Conservation (phyloP, 1,284 basidiomycete species). For the Ganoderma resinaceum region DNA sequence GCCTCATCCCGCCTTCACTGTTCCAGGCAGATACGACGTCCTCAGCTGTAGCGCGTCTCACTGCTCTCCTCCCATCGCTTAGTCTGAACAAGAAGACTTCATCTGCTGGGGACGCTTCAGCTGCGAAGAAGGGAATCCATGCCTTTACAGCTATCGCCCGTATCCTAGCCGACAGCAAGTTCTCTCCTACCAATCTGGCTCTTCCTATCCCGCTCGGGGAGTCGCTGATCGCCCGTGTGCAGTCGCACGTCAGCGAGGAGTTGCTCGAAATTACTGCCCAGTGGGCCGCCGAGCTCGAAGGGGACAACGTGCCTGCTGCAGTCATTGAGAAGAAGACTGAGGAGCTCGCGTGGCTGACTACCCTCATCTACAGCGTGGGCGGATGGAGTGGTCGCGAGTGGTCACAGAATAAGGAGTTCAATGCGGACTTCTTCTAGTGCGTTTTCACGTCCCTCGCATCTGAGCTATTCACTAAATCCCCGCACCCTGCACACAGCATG, state of each 20-base stretch:
- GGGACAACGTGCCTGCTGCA: slow-evolving; percentile 39
- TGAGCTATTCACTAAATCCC: neutral
- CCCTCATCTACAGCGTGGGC: slow-evolving; percentile 47
- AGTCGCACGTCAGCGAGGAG: slow-evolving; percentile 37
- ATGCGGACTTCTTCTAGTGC: slow-evolving; percentile 46
- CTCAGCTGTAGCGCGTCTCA: slow-evolving; percentile 7
- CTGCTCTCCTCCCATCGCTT: neutral
- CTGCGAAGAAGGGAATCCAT: neutral
- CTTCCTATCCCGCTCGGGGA: slow-evolving; percentile 21
- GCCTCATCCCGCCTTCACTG: slow-evolving; percentile 37
- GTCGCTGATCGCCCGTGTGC: slow-evolving; percentile 40
- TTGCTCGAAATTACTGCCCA: slow-evolving; percentile 52
- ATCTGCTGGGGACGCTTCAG: neutral
- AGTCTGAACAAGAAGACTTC: neutral
- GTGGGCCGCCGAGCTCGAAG: slow-evolving; percentile 50
- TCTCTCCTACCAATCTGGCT: neutral
- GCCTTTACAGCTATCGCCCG: slow-evolving; percentile 9
- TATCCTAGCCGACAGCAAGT: neutral
- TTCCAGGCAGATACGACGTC: slow-evolving; percentile 27
- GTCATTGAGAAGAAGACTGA: slow-evolving; percentile 50
- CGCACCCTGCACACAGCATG: slow-evolving; percentile 42
- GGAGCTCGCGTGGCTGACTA: slow-evolving; percentile 48
- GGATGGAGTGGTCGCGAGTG: slow-evolving; percentile 38
- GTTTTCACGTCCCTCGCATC: slow-evolving; percentile 6
- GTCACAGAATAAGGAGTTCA: slow-evolving; percentile 37